These are phyloP conservation scores for Pseudogymnoascus sp. DNA, from an alignment of 2,329 filamentous ascomycete genomes.

Conservation along the genomic window DNA sequence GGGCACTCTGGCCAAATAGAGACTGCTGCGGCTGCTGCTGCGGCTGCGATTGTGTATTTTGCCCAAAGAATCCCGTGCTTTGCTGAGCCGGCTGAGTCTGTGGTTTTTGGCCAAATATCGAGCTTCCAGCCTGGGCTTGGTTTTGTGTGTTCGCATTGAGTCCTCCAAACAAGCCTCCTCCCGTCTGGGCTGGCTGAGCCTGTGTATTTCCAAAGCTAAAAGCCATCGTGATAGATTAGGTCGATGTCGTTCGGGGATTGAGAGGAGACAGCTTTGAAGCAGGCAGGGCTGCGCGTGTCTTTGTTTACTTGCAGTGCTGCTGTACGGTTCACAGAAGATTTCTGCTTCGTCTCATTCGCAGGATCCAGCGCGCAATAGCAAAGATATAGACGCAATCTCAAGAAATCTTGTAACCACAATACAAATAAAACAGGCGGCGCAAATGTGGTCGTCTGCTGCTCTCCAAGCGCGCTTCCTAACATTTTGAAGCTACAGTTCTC, in stretches of 20 bases:
- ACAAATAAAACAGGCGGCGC: background rate
- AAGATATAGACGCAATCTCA: background rate
- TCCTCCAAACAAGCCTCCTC: conserved; percentile 17
- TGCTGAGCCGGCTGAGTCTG: conserved; percentile 20
- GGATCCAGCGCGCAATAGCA: background rate
- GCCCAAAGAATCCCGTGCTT: conserved; percentile 12
- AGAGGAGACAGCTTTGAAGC: background rate
- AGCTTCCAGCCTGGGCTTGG: conserved; percentile 16
- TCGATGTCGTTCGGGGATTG: background rate
- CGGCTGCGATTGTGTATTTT: conserved; percentile 20
- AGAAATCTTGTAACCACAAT: background rate
- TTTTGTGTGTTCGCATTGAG: conserved; percentile 3
- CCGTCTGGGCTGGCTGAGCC: conserved; percentile 9
- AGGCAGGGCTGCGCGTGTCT: conserved; percentile 1
- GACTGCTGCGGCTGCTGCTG: conserved; percentile 30
- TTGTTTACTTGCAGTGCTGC: background rate
- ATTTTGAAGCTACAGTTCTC: conserved; percentile 9
- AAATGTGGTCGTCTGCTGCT: conserved; percentile 2
- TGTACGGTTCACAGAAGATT: background rate
- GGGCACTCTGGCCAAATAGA: conserved; percentile 22
- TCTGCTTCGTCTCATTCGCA: background rate
- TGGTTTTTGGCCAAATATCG: conserved; percentile 17
- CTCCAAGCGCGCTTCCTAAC: conserved; percentile 4
- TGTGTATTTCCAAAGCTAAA: conserved; percentile 8
- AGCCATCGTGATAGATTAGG: conserved; percentile 4